Base-by-base conservation (phyloP, 2,329 filamentous ascomycete species). In the Cylindrodendrum hubeiense region DNA sequence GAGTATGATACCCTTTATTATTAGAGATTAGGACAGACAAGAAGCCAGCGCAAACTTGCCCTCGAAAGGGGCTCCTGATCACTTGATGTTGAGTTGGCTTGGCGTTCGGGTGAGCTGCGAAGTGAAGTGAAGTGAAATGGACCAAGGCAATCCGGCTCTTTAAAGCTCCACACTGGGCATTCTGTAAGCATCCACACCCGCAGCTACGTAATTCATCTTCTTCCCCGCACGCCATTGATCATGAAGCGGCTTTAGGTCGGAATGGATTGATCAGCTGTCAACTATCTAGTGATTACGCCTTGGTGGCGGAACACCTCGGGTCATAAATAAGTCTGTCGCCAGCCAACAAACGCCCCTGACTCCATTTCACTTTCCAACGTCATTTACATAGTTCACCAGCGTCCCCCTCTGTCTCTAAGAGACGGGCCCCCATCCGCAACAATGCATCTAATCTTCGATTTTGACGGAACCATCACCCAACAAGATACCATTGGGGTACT, bases 401-500 rank as follows among this genome's bases (percentile, higher is more conserved):
- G 24, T 30, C 57, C 44, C 26, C 65, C 59, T 12, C 50, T 44
- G 60, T 67, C 59, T 12, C 50, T 44, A 61, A 56, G 49, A 56
- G 19, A 21, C 46, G 7, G 13, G n/a, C 10, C 19, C 22, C 22
- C 21, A n/a, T 24, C 54, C 52, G 71, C 47, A n/a, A 12, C 54
- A 13, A 79, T 85, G 81, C 79, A 81, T 66, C 78, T 89, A 43
- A 74, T 89, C 37, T 80, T 89, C 21, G 87, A 89, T 71, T 89
- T 89, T 74, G 87, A 89, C 75, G 85, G 86, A 65, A 89, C 87
- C 17, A 87, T 89, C 68, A 89, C 87, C 19, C 76, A 79, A 13
- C 65, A 81, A 30, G 87, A 89, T 77, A 88, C 86, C 43, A 85
- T 89, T 43, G 75, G 77, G 59, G 76, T 80, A 43, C 80, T 89